Percentiles rank a stretch among this genome's conserved stretches.
phyloP scores from a whole-genome alignment of 345 rosid species.

The Crucihimalaya himalaica region DNA sequence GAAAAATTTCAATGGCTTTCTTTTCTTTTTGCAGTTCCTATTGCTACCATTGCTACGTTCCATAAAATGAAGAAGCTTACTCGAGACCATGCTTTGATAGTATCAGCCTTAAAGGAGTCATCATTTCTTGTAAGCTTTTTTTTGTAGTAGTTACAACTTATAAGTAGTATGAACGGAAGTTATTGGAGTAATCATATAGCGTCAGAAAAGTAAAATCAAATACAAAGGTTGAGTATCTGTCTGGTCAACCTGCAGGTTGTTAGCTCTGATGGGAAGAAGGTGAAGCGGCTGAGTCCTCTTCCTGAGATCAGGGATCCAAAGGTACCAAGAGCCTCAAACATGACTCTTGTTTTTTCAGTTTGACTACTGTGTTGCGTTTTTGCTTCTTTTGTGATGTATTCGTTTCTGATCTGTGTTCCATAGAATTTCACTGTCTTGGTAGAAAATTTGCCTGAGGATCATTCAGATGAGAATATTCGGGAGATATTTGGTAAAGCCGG shows the following conservation, averaged over 20 bases:
- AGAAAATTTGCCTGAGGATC: conserved; percentile 92
- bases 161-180: background rate
- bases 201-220: background rate
- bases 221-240: conserved; percentile 26
- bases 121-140: conserved; percentile 65
- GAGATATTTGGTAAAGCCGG: conserved; percentile 76
- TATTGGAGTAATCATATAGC: background rate
- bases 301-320: conserved; percentile 71
- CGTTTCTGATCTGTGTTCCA: conserved; percentile 38
- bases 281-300: conserved; percentile 69
- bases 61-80: conserved; percentile 84
- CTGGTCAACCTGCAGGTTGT: conserved; percentile 54
- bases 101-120: conserved; percentile 72
- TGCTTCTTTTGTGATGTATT: background rate
- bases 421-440: conserved; percentile 85
- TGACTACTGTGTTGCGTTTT: background rate
- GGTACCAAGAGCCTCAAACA: conserved; percentile 50
- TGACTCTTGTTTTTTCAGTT: background rate
- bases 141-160: background rate
- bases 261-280: conserved; percentile 77
- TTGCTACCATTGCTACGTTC: conserved; percentile 66
- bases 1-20: background rate
- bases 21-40: conserved; percentile 63
- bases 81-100: conserved; percentile 50
- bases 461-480: conserved; percentile 65